Base-by-base conservation (phyloP, 805 yeast species). In the Saccharomycopsis capsularis region DNA sequence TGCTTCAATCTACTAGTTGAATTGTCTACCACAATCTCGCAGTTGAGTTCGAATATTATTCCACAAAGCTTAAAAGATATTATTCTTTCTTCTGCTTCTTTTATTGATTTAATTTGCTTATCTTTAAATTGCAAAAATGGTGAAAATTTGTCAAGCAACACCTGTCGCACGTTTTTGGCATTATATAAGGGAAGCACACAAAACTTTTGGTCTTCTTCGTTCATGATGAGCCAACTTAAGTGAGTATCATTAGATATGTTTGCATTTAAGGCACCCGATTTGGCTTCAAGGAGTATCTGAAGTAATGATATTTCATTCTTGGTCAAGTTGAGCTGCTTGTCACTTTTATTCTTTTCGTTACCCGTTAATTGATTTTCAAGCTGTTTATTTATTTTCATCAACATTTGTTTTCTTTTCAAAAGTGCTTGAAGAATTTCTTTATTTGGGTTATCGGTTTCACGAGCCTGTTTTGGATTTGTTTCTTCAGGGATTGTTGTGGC, bases 151-250 rank as follows among this genome's bases (percentile, higher is more conserved):
- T 23, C 4, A 16, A 27, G 37, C 9, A 38, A 27, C 19, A 13
- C 38, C 3, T 37, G 24, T 19, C 46, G 42, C 23, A 50, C 39
- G 6, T 42, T 27, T 19, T 39, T 22, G 7, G 36, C n/a, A 46
- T 37, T 13, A 4, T 50, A 39, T 4, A 50, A 15, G 15, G 53
- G 53, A 6, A 50, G 34, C 21, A 50, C 50, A 19, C 50, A 42
- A 18, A 42, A 50, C 23, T 25, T 21, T 25, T 35, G 24, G n/a
- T 37, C 27, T 9, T 48, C 44, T 34, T 46, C 48, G 18, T 44
- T 21, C 5, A 30, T n/a, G 9, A 36, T 16, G 2, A 25, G 21
- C n/a, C n/a, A n/a, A n/a, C n/a, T n/a, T n/a, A n/a, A n/a, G n/a
- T n/a, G n/a, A n/a, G n/a, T n/a, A n/a, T 29, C 16, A 9, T 4